Base-by-base conservation (phyloP, 2,329 filamentous ascomycete genomes). In the Diaporthe sp. region DNA sequence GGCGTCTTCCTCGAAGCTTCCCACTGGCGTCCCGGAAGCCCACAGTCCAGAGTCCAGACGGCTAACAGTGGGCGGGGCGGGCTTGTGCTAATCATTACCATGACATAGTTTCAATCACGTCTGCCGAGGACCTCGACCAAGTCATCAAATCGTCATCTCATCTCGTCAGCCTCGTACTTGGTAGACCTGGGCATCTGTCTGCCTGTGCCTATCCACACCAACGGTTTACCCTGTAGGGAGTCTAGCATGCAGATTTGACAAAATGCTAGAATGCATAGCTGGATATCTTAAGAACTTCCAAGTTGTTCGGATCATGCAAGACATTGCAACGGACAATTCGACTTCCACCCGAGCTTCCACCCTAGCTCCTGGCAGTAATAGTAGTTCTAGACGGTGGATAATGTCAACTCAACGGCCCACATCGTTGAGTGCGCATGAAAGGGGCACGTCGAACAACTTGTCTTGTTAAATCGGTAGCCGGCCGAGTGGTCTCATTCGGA, bases 31-130 rank as follows among this genome's bases (percentile, higher is more conserved):
- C 42, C 42, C 12, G 20, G 12, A 53, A 12, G 31, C 20, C 31
- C 44, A 51, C 28, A 63, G 39, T 15, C 13, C 60, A 49, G 17
- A 65, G 39, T 65, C 61, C 42, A 65, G 58, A 68, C 63, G 63
- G 63, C 63, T 68, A 53, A 68, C 31, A 68, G 63, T 53, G 49
- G 65, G 65, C 65, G 65, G 65, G 65, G 22, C 65, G 15, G 55
- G 65, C 65, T 42, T 55, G 28, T 9, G 65, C 49, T 22, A 49
- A 53, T 42, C 15, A 53, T 25, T 42, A 22, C 34, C 28, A 70
- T 70, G 65, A 70, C 65, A 55, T 55, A 55, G 28, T 44, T 20
- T 49, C 9, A 20, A 15, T 63, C 58, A 44, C n/a, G n/a, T 63
- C 37, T 42, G 58, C 58, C 20, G 63, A 34, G 31, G 49, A 13